These are phyloP conservation scores for Meyerozyma sp. DNA, from an alignment of 1,139 yeast species.

Conservation along the genomic window DNA sequence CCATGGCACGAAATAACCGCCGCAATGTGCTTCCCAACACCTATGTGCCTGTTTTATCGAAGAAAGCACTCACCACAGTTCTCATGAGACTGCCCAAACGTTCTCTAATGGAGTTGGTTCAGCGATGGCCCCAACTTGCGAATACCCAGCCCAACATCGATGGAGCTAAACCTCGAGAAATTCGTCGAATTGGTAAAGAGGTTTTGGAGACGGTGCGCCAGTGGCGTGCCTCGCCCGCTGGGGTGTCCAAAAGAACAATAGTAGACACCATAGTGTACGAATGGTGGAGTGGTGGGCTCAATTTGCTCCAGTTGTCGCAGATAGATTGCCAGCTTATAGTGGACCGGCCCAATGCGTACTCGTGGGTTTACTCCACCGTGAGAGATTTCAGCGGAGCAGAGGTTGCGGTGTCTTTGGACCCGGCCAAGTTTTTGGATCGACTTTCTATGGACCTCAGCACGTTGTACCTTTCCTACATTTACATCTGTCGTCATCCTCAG, in stretches of 20 bases:
- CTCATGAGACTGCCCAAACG: constrained; percentile 27
- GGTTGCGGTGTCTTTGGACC: constrained; percentile 32
- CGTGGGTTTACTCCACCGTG: constrained; percentile 59
- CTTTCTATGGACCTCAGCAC: constrained; percentile 45
- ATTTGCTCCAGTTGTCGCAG: constrained; percentile 65
- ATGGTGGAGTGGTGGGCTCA: constrained; percentile 61
- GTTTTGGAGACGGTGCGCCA: neutral
- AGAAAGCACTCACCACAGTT: constrained; percentile 16
- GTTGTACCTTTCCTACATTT: constrained; percentile 53
- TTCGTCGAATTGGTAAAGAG: neutral
- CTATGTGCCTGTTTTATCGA: constrained; percentile 30
- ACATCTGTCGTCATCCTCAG: constrained; percentile 62
- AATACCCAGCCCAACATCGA: constrained; percentile 34
- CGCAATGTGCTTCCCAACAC: constrained; percentile 34
- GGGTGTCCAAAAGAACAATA: constrained; percentile 35
- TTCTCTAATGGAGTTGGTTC: constrained; percentile 30
- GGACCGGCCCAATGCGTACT: constrained; percentile 46
- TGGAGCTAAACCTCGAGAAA: constrained; percentile 7
- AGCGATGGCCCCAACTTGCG: constrained; percentile 31
- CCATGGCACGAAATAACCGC: neutral
- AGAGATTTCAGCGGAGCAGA: constrained; percentile 31
- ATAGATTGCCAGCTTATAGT: constrained; percentile 62
- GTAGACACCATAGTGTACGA: constrained; percentile 48
- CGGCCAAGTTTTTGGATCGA: constrained; percentile 41
- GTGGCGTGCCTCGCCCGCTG: neutral